These are phyloP conservation scores for Eucalyptus victrix DNA, from an alignment of 345 rosid species.

Conservation along the genomic window DNA sequence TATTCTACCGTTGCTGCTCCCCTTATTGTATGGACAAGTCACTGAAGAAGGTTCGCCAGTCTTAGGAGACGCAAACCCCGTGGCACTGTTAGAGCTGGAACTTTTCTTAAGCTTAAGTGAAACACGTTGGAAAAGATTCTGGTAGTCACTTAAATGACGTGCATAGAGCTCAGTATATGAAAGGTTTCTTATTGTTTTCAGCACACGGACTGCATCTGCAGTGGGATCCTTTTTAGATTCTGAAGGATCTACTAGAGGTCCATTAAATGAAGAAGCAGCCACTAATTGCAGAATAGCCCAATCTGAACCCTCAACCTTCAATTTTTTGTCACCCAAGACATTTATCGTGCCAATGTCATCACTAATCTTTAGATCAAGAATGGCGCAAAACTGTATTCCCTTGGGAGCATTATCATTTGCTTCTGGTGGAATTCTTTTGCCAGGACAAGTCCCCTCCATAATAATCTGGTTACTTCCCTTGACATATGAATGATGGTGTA, in stretches of 20 bases:
- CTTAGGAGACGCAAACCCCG: background rate
- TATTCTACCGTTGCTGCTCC: slow-evolving; percentile 3
- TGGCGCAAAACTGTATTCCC: slow-evolving; percentile 61
- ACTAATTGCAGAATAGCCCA: slow-evolving; percentile 58
- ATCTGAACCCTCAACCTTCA: slow-evolving; percentile 66
- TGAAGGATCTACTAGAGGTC: slow-evolving; percentile 59
- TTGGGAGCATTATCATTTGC: slow-evolving; percentile 20
- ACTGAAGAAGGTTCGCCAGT: background rate
- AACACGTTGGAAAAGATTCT: slow-evolving; percentile 65
- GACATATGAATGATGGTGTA: slow-evolving; percentile 38
- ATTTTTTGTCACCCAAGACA: slow-evolving; percentile 39
- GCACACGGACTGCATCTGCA: slow-evolving; percentile 22
- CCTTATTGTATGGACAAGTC: background rate
- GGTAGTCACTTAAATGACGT: slow-evolving; percentile 68
- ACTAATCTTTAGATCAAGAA: slow-evolving; percentile 60
- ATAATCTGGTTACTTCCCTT: slow-evolving; percentile 40
- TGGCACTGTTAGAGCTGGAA: slow-evolving; percentile 9
- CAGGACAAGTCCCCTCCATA: slow-evolving; percentile 67
- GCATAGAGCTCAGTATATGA: slow-evolving; percentile 56
- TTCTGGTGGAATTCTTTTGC: slow-evolving; percentile 46
- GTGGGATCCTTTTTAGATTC: slow-evolving; percentile 62
- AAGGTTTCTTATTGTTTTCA: slow-evolving; percentile 27
- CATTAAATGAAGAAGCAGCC: slow-evolving; percentile 76
- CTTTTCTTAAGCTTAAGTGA: slow-evolving; percentile 43
- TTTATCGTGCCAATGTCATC: slow-evolving; percentile 28